Evolutionary conservation across 306 rosid genomes (phyloP).

Genomic region (Nissolia schottii): DNA sequence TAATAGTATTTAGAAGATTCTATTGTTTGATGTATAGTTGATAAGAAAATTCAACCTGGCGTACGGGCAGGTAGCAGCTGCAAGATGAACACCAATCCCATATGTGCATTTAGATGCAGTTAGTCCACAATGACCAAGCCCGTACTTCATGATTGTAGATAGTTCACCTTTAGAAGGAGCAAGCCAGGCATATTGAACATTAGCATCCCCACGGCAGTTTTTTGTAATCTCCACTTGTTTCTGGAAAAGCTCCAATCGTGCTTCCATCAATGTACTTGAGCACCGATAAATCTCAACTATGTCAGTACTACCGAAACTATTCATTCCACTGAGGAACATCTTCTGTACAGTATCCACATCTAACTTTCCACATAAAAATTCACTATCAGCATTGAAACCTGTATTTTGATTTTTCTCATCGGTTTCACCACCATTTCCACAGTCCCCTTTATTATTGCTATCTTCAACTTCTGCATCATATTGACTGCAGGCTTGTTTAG

Average conservation of each 20-base stretch:
- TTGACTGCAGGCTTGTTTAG: conserved; percentile 31
- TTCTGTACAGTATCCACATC: conserved; percentile 53
- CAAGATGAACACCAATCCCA: conserved; percentile 72
- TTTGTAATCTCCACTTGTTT: conserved; percentile 72
- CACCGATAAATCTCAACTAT: conserved; percentile 47
- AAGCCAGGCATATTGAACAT: conserved; percentile 81
- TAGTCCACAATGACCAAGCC: conserved; percentile 61
- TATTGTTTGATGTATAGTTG: neutral
- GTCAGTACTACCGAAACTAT: conserved; percentile 29
- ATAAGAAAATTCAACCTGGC: conserved; percentile 49
- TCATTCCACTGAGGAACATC: conserved; percentile 54
- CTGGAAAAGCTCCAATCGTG: conserved; percentile 62
- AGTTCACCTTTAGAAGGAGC: conserved; percentile 55
- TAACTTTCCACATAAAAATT: conserved; percentile 30
- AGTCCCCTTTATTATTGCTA: conserved; percentile 41
- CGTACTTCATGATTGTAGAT: conserved; percentile 49
- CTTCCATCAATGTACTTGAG: conserved; percentile 39
- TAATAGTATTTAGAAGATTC: neutral
- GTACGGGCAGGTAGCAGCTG: conserved; percentile 44
- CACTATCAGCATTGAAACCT: conserved; percentile 32
- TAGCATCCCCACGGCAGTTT: conserved; percentile 54
- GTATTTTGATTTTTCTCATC: conserved; percentile 25
- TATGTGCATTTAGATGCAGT: conserved; percentile 41
- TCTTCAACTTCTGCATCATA: conserved; percentile 53
- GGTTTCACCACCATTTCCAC: conserved; percentile 36